Conservation (phyloP, 129 eudicot genomes). For the Helichrysum umbraculigerum region DNA sequence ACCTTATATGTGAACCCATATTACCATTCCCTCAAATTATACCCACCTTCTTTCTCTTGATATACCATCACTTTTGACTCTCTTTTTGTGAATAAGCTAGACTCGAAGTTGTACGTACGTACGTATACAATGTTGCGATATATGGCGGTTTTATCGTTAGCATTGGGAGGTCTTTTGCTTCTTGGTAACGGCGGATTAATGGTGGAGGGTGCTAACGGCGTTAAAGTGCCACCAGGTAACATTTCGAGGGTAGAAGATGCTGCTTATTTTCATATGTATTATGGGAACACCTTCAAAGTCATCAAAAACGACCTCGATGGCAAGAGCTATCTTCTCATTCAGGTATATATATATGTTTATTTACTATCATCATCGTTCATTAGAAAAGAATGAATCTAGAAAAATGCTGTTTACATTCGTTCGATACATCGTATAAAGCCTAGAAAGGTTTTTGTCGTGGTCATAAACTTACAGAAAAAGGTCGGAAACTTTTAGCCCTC, state of each 20-base stretch:
- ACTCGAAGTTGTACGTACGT: not conserved
- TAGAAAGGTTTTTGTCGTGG: not conserved
- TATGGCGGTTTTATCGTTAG: slow-evolving; percentile 21
- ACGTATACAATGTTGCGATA: slow-evolving; percentile 22
- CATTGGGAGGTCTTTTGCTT: slow-evolving; percentile 30
- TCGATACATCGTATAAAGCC: not conserved
- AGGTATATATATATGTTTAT: slow-evolving; percentile 40
- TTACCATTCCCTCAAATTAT: not conserved
- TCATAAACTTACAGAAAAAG: not conserved
- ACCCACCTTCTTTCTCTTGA: not conserved
- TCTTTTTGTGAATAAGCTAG: not conserved
- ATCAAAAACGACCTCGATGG: slow-evolving; percentile 90
- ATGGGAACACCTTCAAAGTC: slow-evolving; percentile 93
- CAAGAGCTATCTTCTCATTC: slow-evolving; percentile 92
- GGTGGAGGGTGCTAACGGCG: slow-evolving; percentile 39
- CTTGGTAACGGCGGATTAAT: slow-evolving; percentile 19
- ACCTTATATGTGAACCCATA: slow-evolving; percentile 4
- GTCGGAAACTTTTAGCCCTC: not conserved
- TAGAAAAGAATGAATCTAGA: not conserved
- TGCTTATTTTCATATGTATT: slow-evolving; percentile 61
- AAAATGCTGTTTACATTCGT: not conserved
- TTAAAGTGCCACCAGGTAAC: slow-evolving; percentile 53
- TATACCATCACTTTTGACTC: slow-evolving; percentile 6
- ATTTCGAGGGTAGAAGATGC: slow-evolving; percentile 88
- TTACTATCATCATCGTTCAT: not conserved